These are phyloP conservation scores for Fagus sylvatica DNA, from an alignment of 306 rosid genomes.

Conservation along the genomic window DNA sequence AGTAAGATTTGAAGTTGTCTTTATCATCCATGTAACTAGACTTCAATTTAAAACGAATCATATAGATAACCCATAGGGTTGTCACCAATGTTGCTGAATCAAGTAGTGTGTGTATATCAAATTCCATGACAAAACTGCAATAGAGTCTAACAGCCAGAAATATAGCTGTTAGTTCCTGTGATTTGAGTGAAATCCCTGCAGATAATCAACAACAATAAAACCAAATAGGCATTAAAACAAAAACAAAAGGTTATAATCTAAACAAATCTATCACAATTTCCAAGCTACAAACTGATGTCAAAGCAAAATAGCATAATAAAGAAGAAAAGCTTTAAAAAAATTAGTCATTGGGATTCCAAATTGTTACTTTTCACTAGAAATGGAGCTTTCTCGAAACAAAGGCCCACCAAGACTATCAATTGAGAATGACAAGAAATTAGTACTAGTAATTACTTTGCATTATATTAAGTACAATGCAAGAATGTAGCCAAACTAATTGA, in stretches of 20 bases:
- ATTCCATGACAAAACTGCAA: conserved; percentile 83
- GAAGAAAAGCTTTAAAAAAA: not conserved
- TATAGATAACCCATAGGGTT: conserved; percentile 74
- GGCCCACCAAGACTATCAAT: not conserved
- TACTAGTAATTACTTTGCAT: not conserved
- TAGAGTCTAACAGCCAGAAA: conserved; percentile 72
- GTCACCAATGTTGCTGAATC: conserved; percentile 68
- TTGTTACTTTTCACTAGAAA: not conserved
- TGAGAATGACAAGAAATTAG: not conserved
- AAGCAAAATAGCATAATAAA: not conserved
- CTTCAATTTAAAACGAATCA: conserved; percentile 61
- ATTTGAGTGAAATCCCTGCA: conserved; percentile 74
- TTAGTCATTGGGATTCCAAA: not conserved
- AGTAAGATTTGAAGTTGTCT: conserved; percentile 61
- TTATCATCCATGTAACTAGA: conserved; percentile 68
- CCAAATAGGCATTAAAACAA: not conserved
- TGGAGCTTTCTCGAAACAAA: not conserved
- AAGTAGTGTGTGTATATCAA: conserved; percentile 73
- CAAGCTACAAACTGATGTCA: not conserved
- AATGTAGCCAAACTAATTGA: not conserved
- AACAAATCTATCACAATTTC: not conserved
- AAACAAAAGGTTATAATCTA: not conserved
- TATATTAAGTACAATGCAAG: not conserved
- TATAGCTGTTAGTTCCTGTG: conserved; percentile 75
- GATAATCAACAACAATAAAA: not conserved